Percentiles rank a stretch among this genome's conserved stretches.
Conservation (phyloP, 768 basidiomycete genomes). For the Lactarius quietus region DNA sequence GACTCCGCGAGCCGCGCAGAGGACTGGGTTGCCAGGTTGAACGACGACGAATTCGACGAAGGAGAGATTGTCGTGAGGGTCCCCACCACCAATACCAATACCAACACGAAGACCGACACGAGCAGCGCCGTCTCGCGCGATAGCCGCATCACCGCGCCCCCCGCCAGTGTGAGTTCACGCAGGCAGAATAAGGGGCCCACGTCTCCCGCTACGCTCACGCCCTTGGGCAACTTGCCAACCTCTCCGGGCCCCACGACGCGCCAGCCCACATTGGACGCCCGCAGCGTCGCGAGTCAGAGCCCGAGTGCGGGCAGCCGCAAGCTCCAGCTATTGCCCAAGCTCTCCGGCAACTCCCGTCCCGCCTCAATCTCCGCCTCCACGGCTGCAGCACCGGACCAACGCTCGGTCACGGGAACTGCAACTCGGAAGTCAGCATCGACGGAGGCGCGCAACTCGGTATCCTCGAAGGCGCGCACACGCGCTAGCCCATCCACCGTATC, state of each 20-base stretch:
- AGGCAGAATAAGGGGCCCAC: neutral
- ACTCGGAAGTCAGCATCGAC: neutral
- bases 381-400: neutral
- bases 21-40: too few species aligned
- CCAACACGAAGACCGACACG: too few species aligned
- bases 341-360: neutral
- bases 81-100: neutral
- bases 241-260: neutral
- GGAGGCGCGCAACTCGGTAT: neutral
- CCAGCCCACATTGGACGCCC: neutral
- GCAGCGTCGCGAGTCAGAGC: neutral
- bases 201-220: neutral
- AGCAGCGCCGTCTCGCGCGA: neutral
- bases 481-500: neutral
- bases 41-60: neutral
- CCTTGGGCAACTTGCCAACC: neutral
- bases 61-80: neutral
- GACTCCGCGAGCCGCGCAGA: too few species aligned
- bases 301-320: neutral
- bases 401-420: neutral
- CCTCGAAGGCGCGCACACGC: neutral
- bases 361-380: neutral
- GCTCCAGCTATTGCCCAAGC: neutral
- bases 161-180: neutral
- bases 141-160: neutral